Percentiles rank a stretch among this genome's conserved stretches.
Evolutionary conservation across 495 filamentous ascomycete genomes (phyloP).

Genomic region (Penicillium cosmopolitanum): DNA sequence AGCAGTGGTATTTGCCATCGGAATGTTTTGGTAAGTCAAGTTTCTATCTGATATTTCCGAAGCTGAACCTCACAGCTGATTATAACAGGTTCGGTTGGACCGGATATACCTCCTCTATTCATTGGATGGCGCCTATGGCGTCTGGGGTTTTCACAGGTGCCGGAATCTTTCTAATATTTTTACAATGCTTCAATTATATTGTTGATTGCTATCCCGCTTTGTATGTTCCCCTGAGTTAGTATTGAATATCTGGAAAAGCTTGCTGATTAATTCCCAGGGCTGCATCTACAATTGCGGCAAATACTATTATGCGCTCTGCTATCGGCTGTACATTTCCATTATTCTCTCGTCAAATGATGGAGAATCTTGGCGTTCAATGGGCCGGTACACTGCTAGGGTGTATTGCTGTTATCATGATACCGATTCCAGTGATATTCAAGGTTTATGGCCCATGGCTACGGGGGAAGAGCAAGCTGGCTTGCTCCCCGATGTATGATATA

Average conservation of each 20-base stretch:
- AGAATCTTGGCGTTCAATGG: slow-evolving; percentile 75
- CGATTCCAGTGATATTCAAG: slow-evolving; percentile 60
- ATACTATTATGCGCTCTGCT: slow-evolving; percentile 80
- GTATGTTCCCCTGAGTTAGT: slow-evolving; percentile 43
- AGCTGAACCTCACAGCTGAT: slow-evolving; percentile 1
- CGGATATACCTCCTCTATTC: slow-evolving; percentile 31
- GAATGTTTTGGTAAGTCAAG: slow-evolving; percentile 52
- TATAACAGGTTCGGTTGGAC: slow-evolving; percentile 42
- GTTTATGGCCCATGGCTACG: slow-evolving; percentile 37
- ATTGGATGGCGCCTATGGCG: slow-evolving; percentile 35
- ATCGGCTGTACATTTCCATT: slow-evolving; percentile 79
- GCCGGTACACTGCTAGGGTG: slow-evolving; percentile 75
- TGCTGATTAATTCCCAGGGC: slow-evolving; percentile 45
- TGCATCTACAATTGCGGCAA: slow-evolving; percentile 82
- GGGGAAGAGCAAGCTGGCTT: slow-evolving; percentile 33
- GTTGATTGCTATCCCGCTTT: slow-evolving; percentile 59
- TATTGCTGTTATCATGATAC: slow-evolving; percentile 69
- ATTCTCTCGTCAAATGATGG: slow-evolving; percentile 79
- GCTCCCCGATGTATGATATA: slow-evolving; percentile 10
- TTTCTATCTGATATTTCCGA: neutral
- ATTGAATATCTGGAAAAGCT: neutral
- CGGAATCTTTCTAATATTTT: slow-evolving; percentile 36
- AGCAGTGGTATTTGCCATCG: slow-evolving; percentile 48
- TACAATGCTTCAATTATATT: slow-evolving; percentile 41
- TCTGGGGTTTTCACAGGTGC: slow-evolving; percentile 33